Base-by-base conservation (phyloP, 768 basidiomycete genomes). In the Kondoa subrosea region DNA sequence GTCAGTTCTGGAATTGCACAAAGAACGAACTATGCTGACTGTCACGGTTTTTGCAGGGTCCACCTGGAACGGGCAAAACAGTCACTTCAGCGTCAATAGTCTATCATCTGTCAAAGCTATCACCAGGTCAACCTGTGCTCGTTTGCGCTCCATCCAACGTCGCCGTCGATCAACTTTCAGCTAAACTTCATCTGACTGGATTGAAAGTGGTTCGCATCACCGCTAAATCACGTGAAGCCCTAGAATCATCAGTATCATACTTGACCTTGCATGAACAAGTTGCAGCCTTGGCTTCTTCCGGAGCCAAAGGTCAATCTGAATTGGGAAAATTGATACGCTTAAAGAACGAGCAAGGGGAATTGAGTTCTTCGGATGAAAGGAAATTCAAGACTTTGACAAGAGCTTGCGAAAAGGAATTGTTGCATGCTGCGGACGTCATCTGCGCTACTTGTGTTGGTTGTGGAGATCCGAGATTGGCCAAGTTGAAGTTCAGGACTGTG, bases 111-210 rank as follows among this genome's bases (percentile, higher is more conserved):
- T 91, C 91, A 56, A 96, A 96, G 81, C 97, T 99, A 93, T 97
- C 97, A 75, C 91, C 92, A 0, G 93, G 93, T 63, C 95, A 97
- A 78, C 72, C 71, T 50, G 95, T 99, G 56, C 88, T 99, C 64
- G 95, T 99, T 70, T 92, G 91, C 76, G 95, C 95, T 4, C 95
- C 95, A 0, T 97, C 93, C 65, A 99, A 99, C 78, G 95, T 99
- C 73, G 95, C 95, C 59, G 95, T 99, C 68, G 95, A 99, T 75
- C 95, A 99, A 76, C 84, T 99, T 66, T 95, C 93, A 26, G 95
- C 97, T 79, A 97, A 97, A 81, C 96, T 99, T 70, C 95, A 97
- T 75, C 81, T 85, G n/a, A 96, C 95, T n/a, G 93, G 95, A 0
- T 81, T 97, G 72, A 97, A 97, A 77, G 95, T 95, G 71, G 95